Evolutionary conservation across 108 stramenopile genomes (phyloP), one percentile per base, ranked within the genome.

Genomic region (Nannochloropsis salina): DNA sequence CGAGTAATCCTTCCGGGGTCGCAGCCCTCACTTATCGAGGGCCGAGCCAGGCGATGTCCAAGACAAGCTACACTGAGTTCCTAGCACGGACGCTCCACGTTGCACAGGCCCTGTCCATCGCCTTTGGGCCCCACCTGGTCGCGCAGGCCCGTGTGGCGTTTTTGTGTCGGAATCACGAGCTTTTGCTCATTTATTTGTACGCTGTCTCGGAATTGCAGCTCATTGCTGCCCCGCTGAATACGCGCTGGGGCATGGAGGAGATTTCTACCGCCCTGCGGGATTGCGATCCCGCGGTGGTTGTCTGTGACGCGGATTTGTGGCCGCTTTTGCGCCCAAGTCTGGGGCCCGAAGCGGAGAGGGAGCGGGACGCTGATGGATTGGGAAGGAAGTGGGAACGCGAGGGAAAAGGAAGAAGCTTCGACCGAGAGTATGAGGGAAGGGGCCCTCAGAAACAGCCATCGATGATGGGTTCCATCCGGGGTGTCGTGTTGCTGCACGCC

Each of bases 221-320:
- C 47, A 83, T 87, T 41, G 12, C 83, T 41, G 87, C 80, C 21
- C 87, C 87, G 41, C 83, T 87, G 82, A 87, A 87, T 83, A 84
- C 83, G 20, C 83, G 87, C 15, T 87, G 87, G 87, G 42, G 83
- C 10, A 41, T 41, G n/a, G 15, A 8, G 6, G 87, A 87, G 80
- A 40, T 87, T 8, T 40, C 83, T 9, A 43, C 83, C 40, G 87
- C 87, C 15, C 41, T 87, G 40, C 20, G 40, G 11, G 87, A 87
- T 80, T 45, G 83, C 45, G 83, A 80, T 4, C 20, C 83, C 74
- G 79, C 82, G 42, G 82, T 83, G 8, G 41, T 87, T 8, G 18
- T 86, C 44, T 83, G 84, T n/a, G 81, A 44, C 21, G 45, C 85
- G 44, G 45, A 44, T 8, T 41, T 44, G 45, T 42, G 81, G 22